Evolutionary conservation across 2,329 filamentous ascomycete species (phyloP).

Genomic region (Diaporthe sp.): DNA sequence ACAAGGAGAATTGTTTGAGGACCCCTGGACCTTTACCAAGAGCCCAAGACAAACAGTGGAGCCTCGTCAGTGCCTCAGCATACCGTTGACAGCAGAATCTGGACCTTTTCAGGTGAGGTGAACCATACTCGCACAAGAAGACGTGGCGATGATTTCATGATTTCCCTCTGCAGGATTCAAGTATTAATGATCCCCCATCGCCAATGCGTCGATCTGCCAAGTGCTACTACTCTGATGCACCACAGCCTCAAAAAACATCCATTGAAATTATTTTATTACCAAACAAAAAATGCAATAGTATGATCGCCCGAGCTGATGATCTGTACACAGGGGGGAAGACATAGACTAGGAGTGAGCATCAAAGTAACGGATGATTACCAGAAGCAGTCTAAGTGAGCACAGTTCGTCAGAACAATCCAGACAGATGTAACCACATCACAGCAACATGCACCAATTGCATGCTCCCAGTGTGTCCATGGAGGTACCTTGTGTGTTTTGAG

Average conservation of each 20-base stretch:
- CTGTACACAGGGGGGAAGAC: background rate
- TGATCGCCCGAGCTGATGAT: background rate
- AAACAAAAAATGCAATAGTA: background rate
- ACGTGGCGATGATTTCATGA: constrained; percentile 24
- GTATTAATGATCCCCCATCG: background rate
- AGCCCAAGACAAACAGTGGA: constrained; percentile 14
- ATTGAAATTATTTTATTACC: background rate
- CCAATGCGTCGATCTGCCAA: constrained; percentile 26
- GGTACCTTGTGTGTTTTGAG: background rate
- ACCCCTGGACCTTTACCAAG: constrained; percentile 3
- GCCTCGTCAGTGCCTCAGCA: background rate
- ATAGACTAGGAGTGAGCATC: background rate
- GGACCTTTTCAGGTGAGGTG: background rate
- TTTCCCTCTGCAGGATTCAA: background rate
- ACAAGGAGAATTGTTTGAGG: constrained; percentile 17
- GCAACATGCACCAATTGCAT: background rate
- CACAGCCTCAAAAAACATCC: background rate
- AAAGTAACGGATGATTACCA: background rate
- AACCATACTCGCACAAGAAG: background rate
- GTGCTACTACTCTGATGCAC: constrained; percentile 3
- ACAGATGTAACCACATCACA: background rate
- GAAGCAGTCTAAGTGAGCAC: constrained; percentile 6
- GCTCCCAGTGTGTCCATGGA: background rate
- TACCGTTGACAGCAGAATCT: background rate
- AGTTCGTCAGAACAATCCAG: background rate